Base-by-base conservation (phyloP, 1,139 yeast genomes). In the Sugiyamaella japonica region DNA sequence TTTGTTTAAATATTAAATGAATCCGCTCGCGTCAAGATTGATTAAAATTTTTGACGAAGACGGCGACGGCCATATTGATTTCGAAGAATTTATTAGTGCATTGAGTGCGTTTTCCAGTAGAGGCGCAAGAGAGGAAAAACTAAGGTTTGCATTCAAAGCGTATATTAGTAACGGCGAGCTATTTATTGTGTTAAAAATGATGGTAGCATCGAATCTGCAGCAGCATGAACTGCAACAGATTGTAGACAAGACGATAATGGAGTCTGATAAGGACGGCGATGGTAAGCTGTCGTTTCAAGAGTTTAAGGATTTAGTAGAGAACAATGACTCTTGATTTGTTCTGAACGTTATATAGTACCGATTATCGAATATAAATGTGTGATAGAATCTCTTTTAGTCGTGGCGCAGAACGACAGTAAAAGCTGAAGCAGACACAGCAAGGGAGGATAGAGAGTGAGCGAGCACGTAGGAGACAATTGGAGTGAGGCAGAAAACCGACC, bases 161-260 rank as follows among this genome's bases (percentile, higher is more conserved):
- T 90, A 70, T 67, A 89, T 95, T 47, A 91, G 97, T 4, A 93
- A 93, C 67, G 99, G 99, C 20, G 99, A 95, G 71, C 73, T 95
- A 56, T 95, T 86, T 67, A 79, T 93, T 48, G 98, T 95, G 44
- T 78, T 95, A 76, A 89, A 93, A 72, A 88, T 89, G 84, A 95
- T 95, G 99, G 99, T 93, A 39, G 99, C 98, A 2, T 86, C 84
- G 64, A 91, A 93, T 66, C 74, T 95, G 56, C 86, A 84, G 60
- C 96, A 89, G 57, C 84, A 82, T 38, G 97, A 93, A 66, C 76
- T 95, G 59, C 99, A 95, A 70, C 99, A 93, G 70, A 82, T 91
- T 56, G 97, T 91, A n/a, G 99, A 95, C 70, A 84, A 95, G 71
- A 90, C 99, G 0, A 89, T 95, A 63, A 84, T 90, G 85, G 98